phyloP scores from a whole-genome alignment of 106 monocot genomes.

The Alisma plantagoaquatica region DNA sequence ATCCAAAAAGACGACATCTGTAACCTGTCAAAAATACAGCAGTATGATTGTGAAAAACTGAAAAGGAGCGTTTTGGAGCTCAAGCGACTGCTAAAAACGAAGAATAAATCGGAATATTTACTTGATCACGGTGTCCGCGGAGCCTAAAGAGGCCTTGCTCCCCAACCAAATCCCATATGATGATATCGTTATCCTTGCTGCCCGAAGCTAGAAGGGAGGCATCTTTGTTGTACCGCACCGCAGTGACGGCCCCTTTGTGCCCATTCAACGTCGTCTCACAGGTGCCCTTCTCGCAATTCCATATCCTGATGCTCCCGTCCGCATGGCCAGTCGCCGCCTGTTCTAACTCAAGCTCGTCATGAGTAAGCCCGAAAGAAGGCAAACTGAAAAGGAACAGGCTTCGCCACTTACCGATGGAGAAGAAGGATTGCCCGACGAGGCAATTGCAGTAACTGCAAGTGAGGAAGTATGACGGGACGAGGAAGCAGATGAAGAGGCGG shows the following conservation, averaged over 20 bases:
- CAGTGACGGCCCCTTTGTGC: conserved; percentile 69
- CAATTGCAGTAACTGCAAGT: conserved; percentile 38
- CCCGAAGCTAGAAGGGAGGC: conserved; percentile 79
- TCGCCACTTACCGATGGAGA: conserved; percentile 4
- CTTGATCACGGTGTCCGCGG: conserved; percentile 87
- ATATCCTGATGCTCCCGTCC: conserved; percentile 85
- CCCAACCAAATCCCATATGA: conserved; percentile 84
- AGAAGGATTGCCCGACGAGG: conserved; percentile 13
- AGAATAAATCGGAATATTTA: background rate
- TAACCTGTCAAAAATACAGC: conserved; percentile 38
- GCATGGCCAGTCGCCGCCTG: conserved; percentile 68
- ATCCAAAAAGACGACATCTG: conserved; percentile 75
- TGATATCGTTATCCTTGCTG: conserved; percentile 83
- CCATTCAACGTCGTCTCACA: conserved; percentile 83
- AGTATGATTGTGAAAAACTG: background rate
- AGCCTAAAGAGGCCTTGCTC: conserved; percentile 74
- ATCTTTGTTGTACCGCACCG: conserved; percentile 33
- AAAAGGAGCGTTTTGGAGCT: background rate
- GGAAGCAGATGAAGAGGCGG: conserved; percentile 13
- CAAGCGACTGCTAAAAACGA: background rate
- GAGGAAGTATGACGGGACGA: conserved; percentile 2
- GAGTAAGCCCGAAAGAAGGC: background rate
- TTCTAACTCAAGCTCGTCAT: background rate
- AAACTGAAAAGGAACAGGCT: background rate
- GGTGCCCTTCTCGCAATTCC: conserved; percentile 49